These are phyloP conservation scores for Ophiocordyceps camponoti-floridani DNA, from an alignment of 2,329 filamentous ascomycete genomes.

Conservation along the genomic window DNA sequence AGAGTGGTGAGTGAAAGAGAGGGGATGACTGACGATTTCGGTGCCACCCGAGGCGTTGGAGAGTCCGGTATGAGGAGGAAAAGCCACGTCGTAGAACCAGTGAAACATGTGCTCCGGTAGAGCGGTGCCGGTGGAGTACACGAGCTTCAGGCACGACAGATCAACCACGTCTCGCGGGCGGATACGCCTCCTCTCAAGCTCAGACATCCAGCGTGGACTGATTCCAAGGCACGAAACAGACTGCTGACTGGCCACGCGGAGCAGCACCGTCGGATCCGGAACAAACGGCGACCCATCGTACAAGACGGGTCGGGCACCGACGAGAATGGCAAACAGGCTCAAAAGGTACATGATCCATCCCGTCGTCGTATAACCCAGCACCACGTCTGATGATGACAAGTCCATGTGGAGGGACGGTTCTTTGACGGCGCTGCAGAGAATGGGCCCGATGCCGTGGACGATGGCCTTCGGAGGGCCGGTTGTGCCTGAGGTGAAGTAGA, in stretches of 20 bases:
- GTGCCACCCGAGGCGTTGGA: conserved; percentile 63
- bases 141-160: conserved; percentile 38
- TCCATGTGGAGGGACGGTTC: conserved; percentile 38
- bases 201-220: conserved; percentile 60
- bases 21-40: conserved; percentile 41
- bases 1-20: not conserved
- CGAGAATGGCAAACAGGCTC: conserved; percentile 37
- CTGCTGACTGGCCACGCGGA: conserved; percentile 44
- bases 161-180: conserved; percentile 44
- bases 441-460: conserved; percentile 55
- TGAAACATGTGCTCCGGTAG: conserved; percentile 59
- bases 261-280: conserved; percentile 45
- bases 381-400: conserved; percentile 18
- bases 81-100: conserved; percentile 59
- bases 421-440: conserved; percentile 35
- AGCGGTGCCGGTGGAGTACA: conserved; percentile 68
- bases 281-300: conserved; percentile 73
- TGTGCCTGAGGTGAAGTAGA: conserved; percentile 67
- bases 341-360: conserved; percentile 82
- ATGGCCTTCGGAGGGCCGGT: conserved; percentile 77
- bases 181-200: conserved; percentile 47
- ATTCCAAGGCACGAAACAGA: conserved; percentile 56
- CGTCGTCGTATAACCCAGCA: conserved; percentile 44
- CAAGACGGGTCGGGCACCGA: conserved; percentile 45
- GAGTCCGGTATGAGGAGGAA: conserved; percentile 48